A percentile compares a stretch with the other conserved stretches of the same genome.
Conservation (phyloP, 1,284 basidiomycete genomes). For the Pascua guehoae region DNA sequence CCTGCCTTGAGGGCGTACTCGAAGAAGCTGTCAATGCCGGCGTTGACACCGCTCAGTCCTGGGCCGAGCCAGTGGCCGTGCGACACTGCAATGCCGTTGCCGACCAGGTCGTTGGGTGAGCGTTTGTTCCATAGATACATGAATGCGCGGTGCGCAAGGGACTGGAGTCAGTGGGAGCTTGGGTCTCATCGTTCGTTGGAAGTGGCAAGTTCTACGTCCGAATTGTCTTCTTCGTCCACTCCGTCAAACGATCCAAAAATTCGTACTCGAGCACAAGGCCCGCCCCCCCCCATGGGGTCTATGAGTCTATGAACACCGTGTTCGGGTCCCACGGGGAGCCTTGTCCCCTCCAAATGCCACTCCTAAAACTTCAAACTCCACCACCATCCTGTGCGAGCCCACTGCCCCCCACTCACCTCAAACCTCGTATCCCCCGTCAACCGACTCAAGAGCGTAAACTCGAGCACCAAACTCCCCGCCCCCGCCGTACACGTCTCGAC, state of each 20-base stretch:
- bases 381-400: too few species aligned
- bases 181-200: background rate
- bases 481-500: constrained; percentile 64
- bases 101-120: constrained; percentile 74
- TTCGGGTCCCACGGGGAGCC: too few species aligned
- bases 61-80: constrained; percentile 55
- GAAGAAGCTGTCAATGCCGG: constrained; percentile 89
- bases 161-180: constrained; percentile 23
- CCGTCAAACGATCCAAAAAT: constrained; percentile 70
- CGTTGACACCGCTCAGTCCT: constrained; percentile 75
- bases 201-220: too few species aligned
- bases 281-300: too few species aligned
- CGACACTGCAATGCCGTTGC: constrained; percentile 78
- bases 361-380: too few species aligned
- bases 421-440: constrained; percentile 81
- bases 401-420: constrained; percentile 67
- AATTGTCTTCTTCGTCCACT: too few species aligned
- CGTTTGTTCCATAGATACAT: constrained; percentile 88
- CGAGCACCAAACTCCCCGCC: constrained; percentile 83
- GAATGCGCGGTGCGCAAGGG: constrained; percentile 61
- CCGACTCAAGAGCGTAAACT: constrained; percentile 85
- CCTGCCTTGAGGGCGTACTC: constrained; percentile 71
- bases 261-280: background rate
- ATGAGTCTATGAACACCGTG: too few species aligned
- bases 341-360: too few species aligned